A percentile compares a stretch with the other conserved stretches of the same genome.
Evolutionary conservation across 2,329 filamentous ascomycete species (phyloP).

Genomic region (Trichoderma citrinoviride): DNA sequence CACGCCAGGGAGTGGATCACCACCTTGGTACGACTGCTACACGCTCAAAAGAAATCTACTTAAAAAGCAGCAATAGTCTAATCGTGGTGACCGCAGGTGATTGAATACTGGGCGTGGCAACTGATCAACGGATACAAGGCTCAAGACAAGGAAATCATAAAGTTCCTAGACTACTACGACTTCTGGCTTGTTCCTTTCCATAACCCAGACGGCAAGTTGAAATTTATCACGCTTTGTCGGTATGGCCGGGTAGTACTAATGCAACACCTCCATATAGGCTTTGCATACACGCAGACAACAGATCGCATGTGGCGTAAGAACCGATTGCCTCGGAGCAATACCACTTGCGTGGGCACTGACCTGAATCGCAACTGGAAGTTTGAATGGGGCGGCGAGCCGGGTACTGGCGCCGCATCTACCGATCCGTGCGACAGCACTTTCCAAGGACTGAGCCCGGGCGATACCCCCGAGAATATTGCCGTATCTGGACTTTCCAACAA

Average conservation of each 20-base stretch:
- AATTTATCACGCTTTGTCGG: too few species aligned
- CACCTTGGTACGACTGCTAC: not conserved
- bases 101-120: slow-evolving; percentile 53
- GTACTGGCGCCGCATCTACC: slow-evolving; percentile 47
- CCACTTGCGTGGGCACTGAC: slow-evolving; percentile 50
- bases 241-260: not conserved
- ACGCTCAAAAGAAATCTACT: not conserved
- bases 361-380: slow-evolving; percentile 61
- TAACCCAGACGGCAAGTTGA: slow-evolving; percentile 54
- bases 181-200: slow-evolving; percentile 63
- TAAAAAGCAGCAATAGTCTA: not conserved
- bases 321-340: slow-evolving; percentile 41
- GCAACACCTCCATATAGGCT: slow-evolving; percentile 40
- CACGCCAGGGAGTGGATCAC: slow-evolving; percentile 62
- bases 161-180: slow-evolving; percentile 59
- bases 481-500: slow-evolving; percentile 4
- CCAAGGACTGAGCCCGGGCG: slow-evolving; percentile 42
- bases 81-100: slow-evolving; percentile 36
- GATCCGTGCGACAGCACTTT: slow-evolving; percentile 52
- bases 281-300: slow-evolving; percentile 55
- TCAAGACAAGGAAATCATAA: slow-evolving; percentile 36
- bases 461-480: slow-evolving; percentile 51
- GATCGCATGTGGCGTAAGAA: slow-evolving; percentile 64
- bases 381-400: slow-evolving; percentile 44
- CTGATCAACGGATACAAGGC: slow-evolving; percentile 47